Conservation (phyloP, 306 rosid genomes). For the Trifolium fragiferum region DNA sequence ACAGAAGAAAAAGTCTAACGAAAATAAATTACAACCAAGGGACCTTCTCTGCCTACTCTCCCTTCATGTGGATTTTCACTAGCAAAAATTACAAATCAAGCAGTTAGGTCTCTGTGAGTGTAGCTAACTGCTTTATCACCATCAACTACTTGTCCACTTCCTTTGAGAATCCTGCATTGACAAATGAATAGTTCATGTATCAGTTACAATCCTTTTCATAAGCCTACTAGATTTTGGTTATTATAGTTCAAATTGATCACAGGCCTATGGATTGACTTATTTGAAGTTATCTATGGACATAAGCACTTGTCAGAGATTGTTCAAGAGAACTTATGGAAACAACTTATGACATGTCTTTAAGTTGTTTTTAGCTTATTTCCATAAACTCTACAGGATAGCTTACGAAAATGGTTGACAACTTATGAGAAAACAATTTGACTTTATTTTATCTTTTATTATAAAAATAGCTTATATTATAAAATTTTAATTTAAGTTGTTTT, state of each 20-base stretch:
- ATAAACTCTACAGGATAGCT: neutral
- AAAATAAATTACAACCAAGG: slow-evolving; percentile 25
- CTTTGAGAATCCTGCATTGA: slow-evolving; percentile 83
- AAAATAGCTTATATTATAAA: neutral
- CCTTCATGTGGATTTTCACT: slow-evolving; percentile 14
- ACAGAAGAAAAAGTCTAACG: neutral
- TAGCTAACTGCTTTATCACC: slow-evolving; percentile 78
- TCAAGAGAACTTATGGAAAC: neutral
- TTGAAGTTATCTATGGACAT: neutral
- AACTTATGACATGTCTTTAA: neutral
- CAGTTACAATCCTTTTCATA: slow-evolving; percentile 24
- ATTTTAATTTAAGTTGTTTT: too few relatives aligned
- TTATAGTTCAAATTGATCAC: slow-evolving; percentile 9
- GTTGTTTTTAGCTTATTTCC: neutral
- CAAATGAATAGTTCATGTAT: slow-evolving; percentile 24
- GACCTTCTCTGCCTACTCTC: slow-evolving; percentile 16
- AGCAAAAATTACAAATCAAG: slow-evolving; percentile 46
- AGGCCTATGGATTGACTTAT: neutral
- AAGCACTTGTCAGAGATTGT: neutral
- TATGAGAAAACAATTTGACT: neutral
- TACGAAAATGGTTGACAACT: neutral
- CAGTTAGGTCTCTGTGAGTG: slow-evolving; percentile 72
- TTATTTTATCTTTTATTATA: neutral
- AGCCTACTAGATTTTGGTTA: slow-evolving; percentile 1
- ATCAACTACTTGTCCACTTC: slow-evolving; percentile 83